Conservation (phyloP, 2,329 filamentous ascomycete species). For the Aspergillus cejpii region DNA sequence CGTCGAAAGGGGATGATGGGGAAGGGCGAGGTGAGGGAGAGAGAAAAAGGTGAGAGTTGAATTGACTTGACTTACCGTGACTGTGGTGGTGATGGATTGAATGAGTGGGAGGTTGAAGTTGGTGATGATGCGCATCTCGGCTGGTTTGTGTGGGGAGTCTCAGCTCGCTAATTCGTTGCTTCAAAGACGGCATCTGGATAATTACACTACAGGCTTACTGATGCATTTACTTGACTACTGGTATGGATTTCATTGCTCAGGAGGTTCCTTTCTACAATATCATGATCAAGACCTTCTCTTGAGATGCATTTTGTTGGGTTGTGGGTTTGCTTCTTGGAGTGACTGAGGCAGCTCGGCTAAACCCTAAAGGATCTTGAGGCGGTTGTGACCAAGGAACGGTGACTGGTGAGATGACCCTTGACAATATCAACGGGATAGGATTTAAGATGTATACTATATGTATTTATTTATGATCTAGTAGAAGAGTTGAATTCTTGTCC, state of each 20-base stretch:
- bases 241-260: slow-evolving; percentile 1
- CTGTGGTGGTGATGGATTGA: slow-evolving; percentile 9
- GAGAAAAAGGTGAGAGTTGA: slow-evolving; percentile 1
- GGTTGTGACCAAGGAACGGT: background rate
- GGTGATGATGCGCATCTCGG: slow-evolving; percentile 14
- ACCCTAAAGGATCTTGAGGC: slow-evolving; percentile 27
- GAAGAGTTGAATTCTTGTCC: background rate
- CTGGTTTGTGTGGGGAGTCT: slow-evolving; percentile 23
- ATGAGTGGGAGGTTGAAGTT: slow-evolving; percentile 7
- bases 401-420: background rate
- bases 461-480: background rate
- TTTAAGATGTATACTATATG: background rate
- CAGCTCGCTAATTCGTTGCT: slow-evolving; percentile 20
- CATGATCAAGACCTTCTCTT: background rate
- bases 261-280: background rate
- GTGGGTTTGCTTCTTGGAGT: slow-evolving; percentile 12
- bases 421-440: background rate
- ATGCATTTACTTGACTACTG: background rate
- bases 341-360: slow-evolving; percentile 34
- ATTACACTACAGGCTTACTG: slow-evolving; percentile 2
- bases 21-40: background rate
- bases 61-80: slow-evolving; percentile 6
- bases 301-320: slow-evolving; percentile 1
- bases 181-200: slow-evolving; percentile 5
- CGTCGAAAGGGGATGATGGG: background rate